A percentile compares a stretch with the other conserved stretches of the same genome.
Conservation (phyloP, 1,284 basidiomycete genomes). For the Fomitopsis schrenkii region DNA sequence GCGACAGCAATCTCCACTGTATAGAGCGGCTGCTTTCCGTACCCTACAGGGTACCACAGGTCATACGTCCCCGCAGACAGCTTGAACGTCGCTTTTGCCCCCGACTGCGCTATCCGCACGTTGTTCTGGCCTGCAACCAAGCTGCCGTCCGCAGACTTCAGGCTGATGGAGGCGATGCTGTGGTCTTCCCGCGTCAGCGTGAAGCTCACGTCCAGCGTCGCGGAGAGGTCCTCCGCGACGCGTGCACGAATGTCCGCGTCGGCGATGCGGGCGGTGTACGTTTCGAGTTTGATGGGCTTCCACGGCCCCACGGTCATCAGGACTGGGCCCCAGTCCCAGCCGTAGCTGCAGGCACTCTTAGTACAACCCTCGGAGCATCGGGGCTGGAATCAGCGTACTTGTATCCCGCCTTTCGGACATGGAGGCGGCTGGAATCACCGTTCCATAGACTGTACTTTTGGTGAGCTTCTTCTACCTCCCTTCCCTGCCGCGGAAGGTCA, state of each 20-base stretch:
- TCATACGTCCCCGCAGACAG: constrained; percentile 54
- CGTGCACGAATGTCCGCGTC: constrained; percentile 57
- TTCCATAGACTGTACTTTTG: constrained; percentile 74
- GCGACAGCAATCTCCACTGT: constrained; percentile 48
- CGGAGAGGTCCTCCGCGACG: constrained; percentile 50
- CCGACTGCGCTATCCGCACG: constrained; percentile 35
- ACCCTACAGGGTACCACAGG: constrained; percentile 83
- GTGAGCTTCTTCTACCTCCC: constrained; percentile 58
- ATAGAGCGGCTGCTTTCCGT: constrained; percentile 80
- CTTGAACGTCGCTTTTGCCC: constrained; percentile 41
- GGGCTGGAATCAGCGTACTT: constrained; percentile 42
- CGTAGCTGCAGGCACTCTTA: constrained; percentile 46
- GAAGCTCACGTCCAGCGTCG: constrained; percentile 44
- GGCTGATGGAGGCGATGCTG: constrained; percentile 38
- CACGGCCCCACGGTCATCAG: constrained; percentile 79
- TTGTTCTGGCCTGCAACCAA: constrained; percentile 34
- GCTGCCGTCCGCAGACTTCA: constrained; percentile 46
- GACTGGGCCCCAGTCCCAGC: constrained; percentile 85
- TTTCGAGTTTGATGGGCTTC: constrained; percentile 71
- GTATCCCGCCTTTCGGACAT: constrained; percentile 88
- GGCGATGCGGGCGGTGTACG: constrained; percentile 58
- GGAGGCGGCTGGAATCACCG: constrained; percentile 81
- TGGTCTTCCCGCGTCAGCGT: constrained; percentile 35
- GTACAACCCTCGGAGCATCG: background rate
- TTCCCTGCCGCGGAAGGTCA: constrained; percentile 39